phyloP scores from a whole-genome alignment of 1,139 yeast genomes.

The Meyerozyma sp. region DNA sequence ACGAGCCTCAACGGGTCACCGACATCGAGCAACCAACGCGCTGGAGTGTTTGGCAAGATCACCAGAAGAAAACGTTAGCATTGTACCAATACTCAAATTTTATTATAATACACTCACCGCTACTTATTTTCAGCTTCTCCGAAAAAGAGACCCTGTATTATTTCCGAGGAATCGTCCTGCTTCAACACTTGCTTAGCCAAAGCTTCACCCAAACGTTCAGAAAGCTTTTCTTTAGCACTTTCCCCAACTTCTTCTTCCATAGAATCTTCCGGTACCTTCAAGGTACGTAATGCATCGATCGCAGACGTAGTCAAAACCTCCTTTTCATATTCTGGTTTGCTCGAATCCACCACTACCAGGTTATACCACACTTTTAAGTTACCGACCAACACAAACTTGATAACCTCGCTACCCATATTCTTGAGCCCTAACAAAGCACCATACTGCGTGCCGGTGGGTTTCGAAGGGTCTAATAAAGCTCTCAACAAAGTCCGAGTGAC shows the following conservation, averaged over 20 bases:
- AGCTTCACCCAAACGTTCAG: constrained; percentile 56
- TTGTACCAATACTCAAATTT: neutral
- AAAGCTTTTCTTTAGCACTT: constrained; percentile 41
- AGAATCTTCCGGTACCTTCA: constrained; percentile 36
- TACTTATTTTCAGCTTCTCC: constrained; percentile 43
- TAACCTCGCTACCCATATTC: constrained; percentile 83
- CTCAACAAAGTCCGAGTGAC: constrained; percentile 88
- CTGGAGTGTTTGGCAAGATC: constrained; percentile 3
- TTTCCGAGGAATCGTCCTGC: constrained; percentile 49
- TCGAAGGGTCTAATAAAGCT: constrained; percentile 74
- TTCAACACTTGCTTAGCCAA: constrained; percentile 48
- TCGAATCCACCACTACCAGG: constrained; percentile 42
- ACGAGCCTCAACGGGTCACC: constrained; percentile 21
- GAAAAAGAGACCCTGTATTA: constrained; percentile 70
- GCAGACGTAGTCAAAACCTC: constrained; percentile 43
- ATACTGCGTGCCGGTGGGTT: constrained; percentile 85
- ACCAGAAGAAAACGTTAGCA: constrained; percentile 1
- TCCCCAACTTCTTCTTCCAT: constrained; percentile 30
- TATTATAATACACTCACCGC: constrained; percentile 6
- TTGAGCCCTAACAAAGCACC: constrained; percentile 86
- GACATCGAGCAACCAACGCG: constrained; percentile 2
- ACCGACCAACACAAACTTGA: constrained; percentile 78
- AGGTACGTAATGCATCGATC: constrained; percentile 47
- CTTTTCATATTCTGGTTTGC: constrained; percentile 37
- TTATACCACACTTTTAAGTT: constrained; percentile 78